A percentile compares a stretch with the other conserved stretches of the same genome.
These are phyloP conservation scores for Gliomastix tumulicola DNA, from an alignment of 2,329 filamentous ascomycete species.

Conservation along the genomic window DNA sequence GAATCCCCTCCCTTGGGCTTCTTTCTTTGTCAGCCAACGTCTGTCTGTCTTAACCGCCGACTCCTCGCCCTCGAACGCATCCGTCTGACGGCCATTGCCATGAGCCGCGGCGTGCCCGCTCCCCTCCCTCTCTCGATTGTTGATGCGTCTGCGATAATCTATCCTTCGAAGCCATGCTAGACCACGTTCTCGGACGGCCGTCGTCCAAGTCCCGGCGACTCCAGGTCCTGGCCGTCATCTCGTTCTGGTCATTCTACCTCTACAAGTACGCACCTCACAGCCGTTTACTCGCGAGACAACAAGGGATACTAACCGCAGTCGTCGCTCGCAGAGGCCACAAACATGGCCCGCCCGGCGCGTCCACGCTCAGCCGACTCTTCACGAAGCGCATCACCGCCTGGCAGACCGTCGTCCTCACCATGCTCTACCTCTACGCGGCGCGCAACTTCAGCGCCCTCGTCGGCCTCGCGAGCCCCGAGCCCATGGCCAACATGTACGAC, in stretches of 20 bases:
- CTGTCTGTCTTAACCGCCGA: too few species aligned
- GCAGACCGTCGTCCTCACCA: constrained; percentile 81
- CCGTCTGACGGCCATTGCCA: too few species aligned
- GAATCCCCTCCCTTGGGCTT: too few species aligned
- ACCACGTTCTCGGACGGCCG: constrained; percentile 87
- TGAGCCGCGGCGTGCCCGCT: too few species aligned
- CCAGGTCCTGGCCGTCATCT: constrained; percentile 84
- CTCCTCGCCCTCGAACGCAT: too few species aligned
- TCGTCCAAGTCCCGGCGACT: constrained; percentile 88
- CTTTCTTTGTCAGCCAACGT: too few species aligned
- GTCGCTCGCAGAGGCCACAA: constrained; percentile 61
- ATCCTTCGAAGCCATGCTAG: too few species aligned
- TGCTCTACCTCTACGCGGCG: constrained; percentile 84
- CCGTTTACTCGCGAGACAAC: background rate
- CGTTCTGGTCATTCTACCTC: constrained; percentile 86
- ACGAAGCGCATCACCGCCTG: constrained; percentile 72
- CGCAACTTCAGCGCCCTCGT: constrained; percentile 92
- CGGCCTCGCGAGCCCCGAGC: constrained; percentile 86
- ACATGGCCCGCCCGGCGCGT: constrained; percentile 77
- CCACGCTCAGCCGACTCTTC: constrained; percentile 63
- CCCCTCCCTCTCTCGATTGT: too few species aligned
- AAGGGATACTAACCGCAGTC: too few species aligned
- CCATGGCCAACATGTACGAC: constrained; percentile 89
- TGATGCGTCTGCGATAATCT: too few species aligned
- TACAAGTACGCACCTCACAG: constrained; percentile 47